phyloP scores from a whole-genome alignment of 768 basidiomycete genomes.

The Phallus indusiatus region DNA sequence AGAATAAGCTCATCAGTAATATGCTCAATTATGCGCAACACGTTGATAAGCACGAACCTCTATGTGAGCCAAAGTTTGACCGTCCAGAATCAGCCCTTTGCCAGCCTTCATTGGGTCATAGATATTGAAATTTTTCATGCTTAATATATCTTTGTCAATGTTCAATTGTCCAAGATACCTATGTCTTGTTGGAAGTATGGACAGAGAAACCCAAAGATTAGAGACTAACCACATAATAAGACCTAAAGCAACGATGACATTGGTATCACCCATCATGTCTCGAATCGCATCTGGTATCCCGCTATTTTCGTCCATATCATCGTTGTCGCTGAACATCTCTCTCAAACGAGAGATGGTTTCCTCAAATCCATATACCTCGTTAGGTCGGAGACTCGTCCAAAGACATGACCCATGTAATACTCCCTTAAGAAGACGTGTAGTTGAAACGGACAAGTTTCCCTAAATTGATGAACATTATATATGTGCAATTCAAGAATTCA shows the following conservation, averaged over 20 bases:
- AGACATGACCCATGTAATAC: conserved; percentile 73
- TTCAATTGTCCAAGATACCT: conserved; percentile 89
- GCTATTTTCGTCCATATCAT: conserved; percentile 33
- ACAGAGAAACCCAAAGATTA: background rate
- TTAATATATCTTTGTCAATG: conserved; percentile 90
- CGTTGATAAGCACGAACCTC: conserved; percentile 45
- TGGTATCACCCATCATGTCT: conserved; percentile 52
- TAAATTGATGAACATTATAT: conserved; percentile 25
- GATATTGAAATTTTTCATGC: conserved; percentile 95
- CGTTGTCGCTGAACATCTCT: conserved; percentile 47
- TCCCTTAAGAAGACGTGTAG: conserved; percentile 71
- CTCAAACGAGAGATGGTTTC: conserved; percentile 61
- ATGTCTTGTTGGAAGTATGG: background rate
- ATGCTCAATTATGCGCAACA: background rate
- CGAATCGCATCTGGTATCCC: conserved; percentile 65
- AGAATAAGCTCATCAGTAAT: background rate
- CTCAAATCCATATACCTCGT: conserved; percentile 76
- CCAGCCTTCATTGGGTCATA: conserved; percentile 93
- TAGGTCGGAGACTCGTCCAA: conserved; percentile 78
- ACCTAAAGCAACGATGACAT: conserved; percentile 80
- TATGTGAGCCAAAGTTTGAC: conserved; percentile 89
- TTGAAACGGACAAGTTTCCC: conserved; percentile 81
- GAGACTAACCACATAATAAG: conserved; percentile 74
- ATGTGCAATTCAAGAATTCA: background rate
- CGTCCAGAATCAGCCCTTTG: conserved; percentile 80